Evolutionary conservation across 2,329 filamentous ascomycete genomes (phyloP).

Genomic region (Exophiala sp.): DNA sequence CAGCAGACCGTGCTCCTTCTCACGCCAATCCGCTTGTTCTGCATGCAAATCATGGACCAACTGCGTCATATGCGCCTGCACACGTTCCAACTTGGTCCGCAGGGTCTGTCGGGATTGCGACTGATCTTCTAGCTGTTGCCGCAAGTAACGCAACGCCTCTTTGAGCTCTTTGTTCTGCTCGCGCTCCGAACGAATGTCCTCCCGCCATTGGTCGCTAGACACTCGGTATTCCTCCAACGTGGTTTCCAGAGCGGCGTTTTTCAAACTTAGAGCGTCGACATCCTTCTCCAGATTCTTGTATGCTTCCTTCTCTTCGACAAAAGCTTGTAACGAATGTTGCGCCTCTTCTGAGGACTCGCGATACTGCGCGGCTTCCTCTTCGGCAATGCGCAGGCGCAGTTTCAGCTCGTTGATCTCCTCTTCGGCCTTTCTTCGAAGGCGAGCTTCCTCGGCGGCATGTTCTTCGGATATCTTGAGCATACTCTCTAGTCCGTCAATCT

Average conservation of each 20-base stretch:
- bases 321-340: conserved; percentile 56
- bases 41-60: conserved; percentile 73
- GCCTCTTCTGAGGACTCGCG: conserved; percentile 56
- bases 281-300: conserved; percentile 52
- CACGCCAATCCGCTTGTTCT: conserved; percentile 72
- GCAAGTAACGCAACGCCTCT: conserved; percentile 42
- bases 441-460: conserved; percentile 59
- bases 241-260: conserved; percentile 56
- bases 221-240: conserved; percentile 59
- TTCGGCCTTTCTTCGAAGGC: conserved; percentile 60
- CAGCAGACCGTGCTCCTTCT: conserved; percentile 56
- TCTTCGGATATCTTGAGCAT: conserved; percentile 59
- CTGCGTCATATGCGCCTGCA: conserved; percentile 80
- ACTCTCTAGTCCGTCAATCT: conserved; percentile 63
- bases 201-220: conserved; percentile 22
- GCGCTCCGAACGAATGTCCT: conserved; percentile 39
- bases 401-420: conserved; percentile 69
- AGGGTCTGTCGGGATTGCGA: conserved; percentile 76
- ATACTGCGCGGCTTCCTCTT: conserved; percentile 48
- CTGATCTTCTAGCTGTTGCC: conserved; percentile 76
- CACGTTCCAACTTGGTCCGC: conserved; percentile 72
- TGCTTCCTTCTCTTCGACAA: conserved; percentile 63
- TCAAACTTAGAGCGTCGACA: conserved; percentile 49
- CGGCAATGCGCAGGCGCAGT: conserved; percentile 59
- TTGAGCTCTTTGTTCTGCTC: conserved; percentile 63